Evolutionary conservation across 257 asterid genomes (phyloP).

Genomic region (Nyctanthes arbortristis): DNA sequence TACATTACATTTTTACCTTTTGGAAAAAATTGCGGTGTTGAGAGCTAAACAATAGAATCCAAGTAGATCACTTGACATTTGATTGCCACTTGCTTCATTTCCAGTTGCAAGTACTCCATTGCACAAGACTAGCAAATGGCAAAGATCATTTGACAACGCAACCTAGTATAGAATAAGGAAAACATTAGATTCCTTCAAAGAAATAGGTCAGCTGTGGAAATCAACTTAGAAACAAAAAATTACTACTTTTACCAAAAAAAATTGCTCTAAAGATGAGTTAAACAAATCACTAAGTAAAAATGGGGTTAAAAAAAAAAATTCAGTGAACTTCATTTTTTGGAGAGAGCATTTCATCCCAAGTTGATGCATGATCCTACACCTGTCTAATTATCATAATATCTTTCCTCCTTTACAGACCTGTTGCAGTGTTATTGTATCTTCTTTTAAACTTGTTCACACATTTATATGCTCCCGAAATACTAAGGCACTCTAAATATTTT

Average conservation of each 20-base stretch:
- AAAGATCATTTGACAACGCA: constrained; percentile 73
- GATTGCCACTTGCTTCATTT: constrained; percentile 38
- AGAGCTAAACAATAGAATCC: constrained; percentile 77
- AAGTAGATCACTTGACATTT: constrained; percentile 41
- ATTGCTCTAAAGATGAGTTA: too few species aligned
- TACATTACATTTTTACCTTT: constrained; percentile 52
- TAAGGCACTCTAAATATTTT: background rate
- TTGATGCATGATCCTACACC: background rate
- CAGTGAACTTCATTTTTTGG: background rate
- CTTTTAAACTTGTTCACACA: background rate
- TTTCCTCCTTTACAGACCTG: too few species aligned
- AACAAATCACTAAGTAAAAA: background rate
- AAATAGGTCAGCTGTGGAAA: constrained; percentile 15
- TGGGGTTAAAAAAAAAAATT: background rate
- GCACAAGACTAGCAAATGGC: constrained; percentile 69
- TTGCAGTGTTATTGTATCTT: background rate
- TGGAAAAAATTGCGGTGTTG: constrained; percentile 74
- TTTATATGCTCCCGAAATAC: background rate
- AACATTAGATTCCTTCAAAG: constrained; percentile 24
- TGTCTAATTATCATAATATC: background rate
- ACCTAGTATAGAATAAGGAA: constrained; percentile 52
- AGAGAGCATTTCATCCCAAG: constrained; percentile 1
- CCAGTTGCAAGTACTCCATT: constrained; percentile 56
- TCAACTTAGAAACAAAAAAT: background rate
- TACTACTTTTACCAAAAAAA: too few species aligned